Evolutionary conservation across 768 basidiomycete genomes (phyloP), one percentile per base, ranked within the genome.

Genomic region (Agaricus blazei): DNA sequence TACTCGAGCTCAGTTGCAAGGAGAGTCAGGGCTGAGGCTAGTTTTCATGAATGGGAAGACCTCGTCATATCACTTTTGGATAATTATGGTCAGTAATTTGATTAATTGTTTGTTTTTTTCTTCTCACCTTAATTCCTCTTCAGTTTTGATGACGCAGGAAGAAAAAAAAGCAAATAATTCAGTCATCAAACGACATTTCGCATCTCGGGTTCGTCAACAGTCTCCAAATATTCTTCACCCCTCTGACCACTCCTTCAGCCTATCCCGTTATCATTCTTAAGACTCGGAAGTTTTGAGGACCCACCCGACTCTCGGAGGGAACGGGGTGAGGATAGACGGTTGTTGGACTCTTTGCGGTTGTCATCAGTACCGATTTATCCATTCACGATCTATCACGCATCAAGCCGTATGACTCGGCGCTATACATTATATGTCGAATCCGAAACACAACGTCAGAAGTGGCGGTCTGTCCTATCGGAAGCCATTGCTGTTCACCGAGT

Each of bases 211-310:
- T 67, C 53, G 84, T 66, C 15, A 15, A 51, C n/a, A 27, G 23
- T 12, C 12, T 41, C 27, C 31, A 46, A 41, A 23, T 9, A 23
- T 1, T 14, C 12, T 45, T 9, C 19, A 49, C 42, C 56, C 47
- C 58, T 52, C 15, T 37, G 36, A 36, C 31, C 2, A 4, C n/a
- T 26, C 43, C 34, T 48, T 4, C 59, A 93, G 91, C 91, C 91
- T 28, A 80, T 93, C 52, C 87, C 90, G 3, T 70, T 93, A 2
- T 85, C 87, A 37, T 92, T 85, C 59, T 78, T 93, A n/a, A 82
- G 81, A 15, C 74, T 92, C 7, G 89, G 79, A 28, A 70, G 77
- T 14, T 93, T 93, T 64, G 72, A 76, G 19, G 74, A 65, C 1
- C 72, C 79, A 5, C 71, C 82, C 4, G 91, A 90, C 60, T 73